Conservation (phyloP, 768 basidiomycete species). For the Pulveroboletus sp. region DNA sequence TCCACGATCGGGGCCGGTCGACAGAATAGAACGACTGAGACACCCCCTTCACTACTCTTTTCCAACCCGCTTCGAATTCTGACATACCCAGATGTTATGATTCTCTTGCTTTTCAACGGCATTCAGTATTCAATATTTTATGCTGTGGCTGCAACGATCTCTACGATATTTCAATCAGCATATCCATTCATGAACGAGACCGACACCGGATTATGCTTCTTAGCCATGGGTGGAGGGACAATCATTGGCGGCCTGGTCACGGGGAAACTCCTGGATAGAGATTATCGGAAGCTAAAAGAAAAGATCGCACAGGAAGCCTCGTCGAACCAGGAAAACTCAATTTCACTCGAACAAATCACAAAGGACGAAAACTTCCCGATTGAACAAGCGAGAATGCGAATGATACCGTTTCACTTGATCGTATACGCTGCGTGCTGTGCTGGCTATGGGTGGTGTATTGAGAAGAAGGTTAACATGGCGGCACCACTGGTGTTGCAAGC, state of each 20-base stretch:
- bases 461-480: constrained; percentile 45
- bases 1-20: constrained; percentile 24
- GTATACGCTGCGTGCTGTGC: constrained; percentile 40
- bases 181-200: constrained; percentile 50
- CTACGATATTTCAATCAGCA: constrained; percentile 46
- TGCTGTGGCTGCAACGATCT: constrained; percentile 40
- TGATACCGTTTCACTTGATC: constrained; percentile 39
- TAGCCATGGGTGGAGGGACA: constrained; percentile 73
- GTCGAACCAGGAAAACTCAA: constrained; percentile 20
- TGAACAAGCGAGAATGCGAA: constrained; percentile 53
- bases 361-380: constrained; percentile 50
- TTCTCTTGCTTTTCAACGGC: constrained; percentile 49
- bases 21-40: not conserved
- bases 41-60: constrained; percentile 22
- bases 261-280: constrained; percentile 62
- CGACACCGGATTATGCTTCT: constrained; percentile 70
- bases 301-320: constrained; percentile 10
- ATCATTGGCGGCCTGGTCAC: constrained; percentile 52
- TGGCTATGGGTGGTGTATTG: constrained; percentile 61
- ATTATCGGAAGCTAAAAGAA: constrained; percentile 47
- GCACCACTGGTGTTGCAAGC: constrained; percentile 51
- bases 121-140: constrained; percentile 52
- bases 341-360: constrained; percentile 18
- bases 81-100: constrained; percentile 35
- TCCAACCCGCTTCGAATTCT: constrained; percentile 38